These are phyloP conservation scores for Ophiostoma tasmaniense DNA, from an alignment of 2,329 filamentous ascomycete genomes.

Conservation along the genomic window DNA sequence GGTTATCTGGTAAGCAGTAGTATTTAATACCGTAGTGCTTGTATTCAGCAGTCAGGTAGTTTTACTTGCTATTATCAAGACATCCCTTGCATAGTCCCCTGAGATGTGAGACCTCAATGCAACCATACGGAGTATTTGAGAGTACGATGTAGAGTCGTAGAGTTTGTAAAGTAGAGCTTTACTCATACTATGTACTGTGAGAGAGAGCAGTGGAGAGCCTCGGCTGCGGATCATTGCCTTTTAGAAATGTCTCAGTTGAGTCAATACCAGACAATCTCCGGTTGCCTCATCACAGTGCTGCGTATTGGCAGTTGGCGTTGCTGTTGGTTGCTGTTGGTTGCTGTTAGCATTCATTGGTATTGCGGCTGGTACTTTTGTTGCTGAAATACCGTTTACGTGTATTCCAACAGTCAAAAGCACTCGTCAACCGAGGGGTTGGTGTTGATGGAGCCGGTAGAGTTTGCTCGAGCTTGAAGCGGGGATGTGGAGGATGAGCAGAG, in stretches of 20 bases:
- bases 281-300: background rate
- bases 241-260: background rate
- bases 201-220: background rate
- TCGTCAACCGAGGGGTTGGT: background rate
- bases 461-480: background rate
- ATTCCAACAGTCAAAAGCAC: background rate
- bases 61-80: background rate
- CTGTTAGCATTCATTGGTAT: background rate
- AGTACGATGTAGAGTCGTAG: no score
- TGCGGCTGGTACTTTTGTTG: no score
- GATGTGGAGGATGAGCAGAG: background rate
- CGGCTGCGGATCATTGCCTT: background rate
- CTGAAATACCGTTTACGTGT: background rate
- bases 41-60: background rate
- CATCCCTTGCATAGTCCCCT: constrained; percentile 2
- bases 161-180: background rate
- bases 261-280: background rate
- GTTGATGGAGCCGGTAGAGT: background rate
- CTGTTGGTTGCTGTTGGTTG: background rate
- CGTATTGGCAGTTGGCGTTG: background rate
- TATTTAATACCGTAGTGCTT: background rate
- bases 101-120: constrained; percentile 12
- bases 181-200: background rate
- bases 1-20: background rate
- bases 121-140: constrained; percentile 7